These are phyloP conservation scores for Actinomucor elegans DNA, from an alignment of 371 early-diverging fungal species.

Conservation along the genomic window DNA sequence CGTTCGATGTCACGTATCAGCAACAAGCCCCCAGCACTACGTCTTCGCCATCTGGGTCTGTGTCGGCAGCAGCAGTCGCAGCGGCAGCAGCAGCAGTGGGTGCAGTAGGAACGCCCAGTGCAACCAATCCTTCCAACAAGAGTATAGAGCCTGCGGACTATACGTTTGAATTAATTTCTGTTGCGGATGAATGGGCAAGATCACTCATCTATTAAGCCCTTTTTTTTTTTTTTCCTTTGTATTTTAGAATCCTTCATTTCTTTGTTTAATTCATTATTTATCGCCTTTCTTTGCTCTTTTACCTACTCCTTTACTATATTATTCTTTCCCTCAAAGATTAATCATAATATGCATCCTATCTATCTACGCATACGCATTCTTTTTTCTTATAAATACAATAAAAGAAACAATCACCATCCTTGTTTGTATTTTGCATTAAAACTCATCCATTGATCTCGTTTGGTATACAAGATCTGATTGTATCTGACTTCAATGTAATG, in stretches of 20 bases:
- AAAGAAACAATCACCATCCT: too few relatives aligned
- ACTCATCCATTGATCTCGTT: too few relatives aligned
- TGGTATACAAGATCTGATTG: too few relatives aligned
- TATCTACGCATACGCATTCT: neutral
- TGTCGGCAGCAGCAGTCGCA: constrained; percentile 28
- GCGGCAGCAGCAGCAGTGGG: constrained; percentile 34
- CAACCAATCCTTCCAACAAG: constrained; percentile 17
- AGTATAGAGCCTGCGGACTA: constrained; percentile 51
- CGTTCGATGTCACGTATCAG: constrained; percentile 13
- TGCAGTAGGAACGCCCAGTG: constrained; percentile 32
- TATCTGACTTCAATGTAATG: too few relatives aligned
- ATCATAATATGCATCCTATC: too few relatives aligned
- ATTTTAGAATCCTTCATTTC: neutral
- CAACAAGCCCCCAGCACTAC: constrained; percentile 10
- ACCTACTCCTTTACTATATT: neutral
- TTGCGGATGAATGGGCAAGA: constrained; percentile 53
- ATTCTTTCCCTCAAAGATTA: too few relatives aligned
- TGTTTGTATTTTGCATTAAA: too few relatives aligned
- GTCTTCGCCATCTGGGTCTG: constrained; percentile 22
- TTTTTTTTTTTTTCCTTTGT: constrained; percentile 3
- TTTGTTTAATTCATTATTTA: neutral
- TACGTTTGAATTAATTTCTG: constrained; percentile 52
- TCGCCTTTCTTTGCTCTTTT: neutral
- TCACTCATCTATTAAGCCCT: constrained; percentile 38
- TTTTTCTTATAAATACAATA: neutral